Evolutionary conservation across 192 early-diverging fungal species (phyloP).

Genomic region (Coemansia sp.): DNA sequence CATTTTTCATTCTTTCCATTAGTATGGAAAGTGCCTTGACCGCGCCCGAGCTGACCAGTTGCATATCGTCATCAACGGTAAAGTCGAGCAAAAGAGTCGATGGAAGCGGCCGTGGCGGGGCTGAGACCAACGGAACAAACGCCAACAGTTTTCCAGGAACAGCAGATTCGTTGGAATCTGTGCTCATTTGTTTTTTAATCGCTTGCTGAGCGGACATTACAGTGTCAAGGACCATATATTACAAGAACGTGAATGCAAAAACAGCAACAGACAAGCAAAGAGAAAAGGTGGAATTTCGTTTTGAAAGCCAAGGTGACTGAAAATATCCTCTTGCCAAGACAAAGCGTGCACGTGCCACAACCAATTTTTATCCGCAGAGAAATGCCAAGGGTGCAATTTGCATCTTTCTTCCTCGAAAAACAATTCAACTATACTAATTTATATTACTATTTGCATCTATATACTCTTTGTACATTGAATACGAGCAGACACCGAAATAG

Average conservation of each 20-base stretch:
- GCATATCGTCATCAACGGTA: constrained; percentile 4
- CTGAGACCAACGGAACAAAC: not conserved
- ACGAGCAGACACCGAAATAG: not conserved
- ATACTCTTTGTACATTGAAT: not conserved
- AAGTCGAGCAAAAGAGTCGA: not conserved
- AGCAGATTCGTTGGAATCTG: not conserved
- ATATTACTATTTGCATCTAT: not conserved
- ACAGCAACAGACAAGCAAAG: not conserved
- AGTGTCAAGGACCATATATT: not conserved
- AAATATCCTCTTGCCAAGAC: not conserved
- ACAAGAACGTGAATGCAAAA: not conserved
- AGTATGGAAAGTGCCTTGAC: constrained; percentile 14
- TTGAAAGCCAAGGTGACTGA: not conserved
- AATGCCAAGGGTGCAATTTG: not conserved
- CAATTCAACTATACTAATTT: constrained; percentile 1
- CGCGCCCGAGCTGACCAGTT: constrained; percentile 18
- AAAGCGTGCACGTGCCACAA: not conserved
- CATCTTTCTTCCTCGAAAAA: not conserved
- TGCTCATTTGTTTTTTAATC: not conserved
- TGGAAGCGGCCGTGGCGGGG: constrained; percentile 26
- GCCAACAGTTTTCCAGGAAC: not conserved
- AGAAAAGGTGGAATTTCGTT: not conserved
- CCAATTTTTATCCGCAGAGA: not conserved
- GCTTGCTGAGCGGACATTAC: not conserved
- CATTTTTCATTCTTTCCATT: constrained; percentile 3